Base-by-base conservation (phyloP, 106 monocot genomes). In the Acorus gramineus region DNA sequence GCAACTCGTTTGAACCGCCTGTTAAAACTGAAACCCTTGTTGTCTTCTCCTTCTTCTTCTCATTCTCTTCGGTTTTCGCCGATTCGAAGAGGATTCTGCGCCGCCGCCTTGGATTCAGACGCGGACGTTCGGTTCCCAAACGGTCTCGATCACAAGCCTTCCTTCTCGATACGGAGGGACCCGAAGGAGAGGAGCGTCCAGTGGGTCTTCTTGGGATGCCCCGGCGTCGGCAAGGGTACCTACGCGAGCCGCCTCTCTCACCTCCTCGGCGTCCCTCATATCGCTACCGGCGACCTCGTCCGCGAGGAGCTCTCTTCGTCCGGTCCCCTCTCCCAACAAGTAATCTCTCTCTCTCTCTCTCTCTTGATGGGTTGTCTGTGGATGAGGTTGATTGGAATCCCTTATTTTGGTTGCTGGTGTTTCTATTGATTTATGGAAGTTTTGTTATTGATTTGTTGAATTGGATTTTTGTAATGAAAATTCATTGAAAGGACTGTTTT, bases 231-330 rank as follows among this genome's bases (percentile, higher is more conserved):
- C n/a, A 93, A 93, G 70, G 93, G 93, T 2, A 93, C 93, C 5
- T 93, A 93, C 53, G 93, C 93, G 3, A 81, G 93, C 76, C 80
- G 93, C 46, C 81, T 93, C 47, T 93, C 86, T 4, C 78, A 82
- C 61, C 72, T 93, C 13, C 78, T 93, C 11, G 76, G 76, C 51
- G 86, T 89, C 5, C 89, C 93, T n/a, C 93, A 89, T 67, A 94
- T 94, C 75, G 86, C 93, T 71, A 94, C 93, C 7, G 93, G 93
- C n/a, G 93, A 94, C 72, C 93, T 94, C 59, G 93, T 94, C 5
- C 80, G 93, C 42, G 79, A 89, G 46, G 93, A 89, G 84, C 86
- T 89, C 72, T 60, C 71, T 45, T 84, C 86, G 6, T 73, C 80
- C 6, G 83, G 83, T 4, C 83, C 93, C 11, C 69, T 89, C 50